These are phyloP conservation scores for Arabis alpina DNA, from an alignment of 345 rosid genomes.

Conservation along the genomic window DNA sequence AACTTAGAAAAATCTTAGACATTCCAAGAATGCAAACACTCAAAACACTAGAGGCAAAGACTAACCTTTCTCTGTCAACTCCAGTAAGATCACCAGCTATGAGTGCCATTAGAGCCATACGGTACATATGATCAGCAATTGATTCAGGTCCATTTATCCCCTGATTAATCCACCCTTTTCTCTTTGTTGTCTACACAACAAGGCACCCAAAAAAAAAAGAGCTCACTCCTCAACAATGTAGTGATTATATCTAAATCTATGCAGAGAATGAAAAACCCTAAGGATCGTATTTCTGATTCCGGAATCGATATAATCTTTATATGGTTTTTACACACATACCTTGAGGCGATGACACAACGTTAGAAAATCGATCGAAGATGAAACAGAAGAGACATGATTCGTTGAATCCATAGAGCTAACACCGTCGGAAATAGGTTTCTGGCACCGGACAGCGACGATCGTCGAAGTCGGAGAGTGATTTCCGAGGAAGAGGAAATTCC, in stretches of 20 bases:
- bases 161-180: constrained; percentile 93
- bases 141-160: constrained; percentile 86
- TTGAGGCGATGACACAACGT: constrained; percentile 84
- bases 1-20: neutral
- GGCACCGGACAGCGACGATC: constrained; percentile 55
- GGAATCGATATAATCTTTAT: neutral
- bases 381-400: constrained; percentile 45
- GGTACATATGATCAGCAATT: constrained; percentile 93
- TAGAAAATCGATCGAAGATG: constrained; percentile 84
- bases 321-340: constrained; percentile 45
- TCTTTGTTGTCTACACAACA: constrained; percentile 72
- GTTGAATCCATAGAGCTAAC: constrained; percentile 38
- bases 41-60: neutral
- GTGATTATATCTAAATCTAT: neutral
- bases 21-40: neutral
- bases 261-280: too few species aligned
- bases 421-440: constrained; percentile 46
- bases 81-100: constrained; percentile 78
- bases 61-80: constrained; percentile 66
- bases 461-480: constrained; percentile 43
- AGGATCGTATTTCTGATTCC: neutral
- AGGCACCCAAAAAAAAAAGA: neutral
- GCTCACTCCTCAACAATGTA: constrained; percentile 12
- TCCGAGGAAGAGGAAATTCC: constrained; percentile 36
- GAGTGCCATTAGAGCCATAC: constrained; percentile 92